Conservation (phyloP, 2,329 filamentous ascomycete genomes). For the Diaporthe humulicola region DNA sequence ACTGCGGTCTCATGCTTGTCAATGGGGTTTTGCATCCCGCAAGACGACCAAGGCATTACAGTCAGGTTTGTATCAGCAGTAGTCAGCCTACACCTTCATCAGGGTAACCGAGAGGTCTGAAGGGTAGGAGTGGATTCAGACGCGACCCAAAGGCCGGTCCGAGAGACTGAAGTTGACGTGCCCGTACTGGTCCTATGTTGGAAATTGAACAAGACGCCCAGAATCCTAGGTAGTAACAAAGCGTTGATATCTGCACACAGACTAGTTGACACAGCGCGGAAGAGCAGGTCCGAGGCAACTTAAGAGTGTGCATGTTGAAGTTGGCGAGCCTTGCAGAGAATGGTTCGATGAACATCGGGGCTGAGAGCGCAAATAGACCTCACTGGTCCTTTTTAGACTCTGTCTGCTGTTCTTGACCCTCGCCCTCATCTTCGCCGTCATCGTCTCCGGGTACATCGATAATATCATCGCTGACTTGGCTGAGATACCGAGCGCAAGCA, state of each 20-base stretch:
- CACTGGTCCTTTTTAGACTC: slow-evolving; percentile 46
- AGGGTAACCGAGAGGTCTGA: slow-evolving; percentile 41
- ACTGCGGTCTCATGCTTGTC: not conserved
- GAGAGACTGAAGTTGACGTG: slow-evolving; percentile 47
- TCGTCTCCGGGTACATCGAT: slow-evolving; percentile 82
- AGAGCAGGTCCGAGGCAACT: slow-evolving; percentile 86
- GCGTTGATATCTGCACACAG: slow-evolving; percentile 87
- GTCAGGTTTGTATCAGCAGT: slow-evolving; percentile 37
- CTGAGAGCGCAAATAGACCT: slow-evolving; percentile 22
- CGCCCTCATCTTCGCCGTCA: slow-evolving; percentile 61
- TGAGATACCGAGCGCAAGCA: slow-evolving; percentile 79
- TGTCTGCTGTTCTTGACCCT: slow-evolving; percentile 47
- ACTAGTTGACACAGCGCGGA: slow-evolving; percentile 95
- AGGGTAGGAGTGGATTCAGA: slow-evolving; percentile 45
- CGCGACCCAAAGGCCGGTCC: slow-evolving; percentile 43
- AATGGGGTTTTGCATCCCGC: not conserved
- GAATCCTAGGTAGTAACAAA: slow-evolving; percentile 57
- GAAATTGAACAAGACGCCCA: slow-evolving; percentile 64
- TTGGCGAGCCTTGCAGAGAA: not conserved
- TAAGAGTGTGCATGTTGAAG: slow-evolving; percentile 85
- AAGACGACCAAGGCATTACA: not conserved
- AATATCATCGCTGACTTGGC: slow-evolving; percentile 83
- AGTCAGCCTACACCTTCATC: slow-evolving; percentile 37
- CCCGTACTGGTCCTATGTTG: slow-evolving; percentile 50
- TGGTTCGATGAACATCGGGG: not conserved